phyloP scores from a whole-genome alignment of 2,329 filamentous ascomycete genomes.

The Fusarium sp. region DNA sequence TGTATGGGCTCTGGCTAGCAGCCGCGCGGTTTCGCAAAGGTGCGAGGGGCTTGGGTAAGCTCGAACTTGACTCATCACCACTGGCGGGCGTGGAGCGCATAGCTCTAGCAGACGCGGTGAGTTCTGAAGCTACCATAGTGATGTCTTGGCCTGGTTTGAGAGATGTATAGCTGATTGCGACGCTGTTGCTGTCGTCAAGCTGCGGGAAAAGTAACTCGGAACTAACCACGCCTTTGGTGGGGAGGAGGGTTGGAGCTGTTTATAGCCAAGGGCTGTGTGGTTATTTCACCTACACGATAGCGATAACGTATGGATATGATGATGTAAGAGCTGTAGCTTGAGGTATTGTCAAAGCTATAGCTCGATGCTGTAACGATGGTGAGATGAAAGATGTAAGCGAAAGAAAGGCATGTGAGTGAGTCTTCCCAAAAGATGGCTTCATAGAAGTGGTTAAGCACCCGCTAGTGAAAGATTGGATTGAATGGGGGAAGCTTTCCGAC shows the following conservation, averaged over 20 bases:
- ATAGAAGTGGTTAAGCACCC: constrained; percentile 21
- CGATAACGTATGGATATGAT: constrained; percentile 20
- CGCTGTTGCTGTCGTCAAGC: constrained; percentile 12
- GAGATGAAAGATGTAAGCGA: constrained; percentile 8
- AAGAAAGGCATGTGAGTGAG: constrained; percentile 12
- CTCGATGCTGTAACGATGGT: constrained; percentile 3
- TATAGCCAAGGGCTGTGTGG: neutral
- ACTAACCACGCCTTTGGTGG: constrained; percentile 20
- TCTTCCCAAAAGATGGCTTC: constrained; percentile 3
- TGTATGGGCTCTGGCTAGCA: constrained; percentile 63
- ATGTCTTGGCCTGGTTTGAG: neutral
- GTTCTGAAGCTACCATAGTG: constrained; percentile 54
- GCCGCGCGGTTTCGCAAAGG: constrained; percentile 52
- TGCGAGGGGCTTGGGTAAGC: constrained; percentile 38
- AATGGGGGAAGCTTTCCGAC: constrained; percentile 32
- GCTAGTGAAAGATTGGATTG: constrained; percentile 14
- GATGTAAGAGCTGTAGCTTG: constrained; percentile 31
- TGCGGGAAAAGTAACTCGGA: constrained; percentile 9
- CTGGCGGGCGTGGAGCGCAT: constrained; percentile 47
- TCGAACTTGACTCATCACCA: constrained; percentile 31
- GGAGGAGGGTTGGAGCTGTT: constrained; percentile 11
- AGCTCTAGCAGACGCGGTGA: constrained; percentile 52
- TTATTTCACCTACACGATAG: constrained; percentile 10
- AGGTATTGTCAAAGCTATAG: neutral
- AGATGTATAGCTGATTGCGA: neutral